phyloP scores from a whole-genome alignment of 2,329 filamentous ascomycete species.

The Shiraia sp. region DNA sequence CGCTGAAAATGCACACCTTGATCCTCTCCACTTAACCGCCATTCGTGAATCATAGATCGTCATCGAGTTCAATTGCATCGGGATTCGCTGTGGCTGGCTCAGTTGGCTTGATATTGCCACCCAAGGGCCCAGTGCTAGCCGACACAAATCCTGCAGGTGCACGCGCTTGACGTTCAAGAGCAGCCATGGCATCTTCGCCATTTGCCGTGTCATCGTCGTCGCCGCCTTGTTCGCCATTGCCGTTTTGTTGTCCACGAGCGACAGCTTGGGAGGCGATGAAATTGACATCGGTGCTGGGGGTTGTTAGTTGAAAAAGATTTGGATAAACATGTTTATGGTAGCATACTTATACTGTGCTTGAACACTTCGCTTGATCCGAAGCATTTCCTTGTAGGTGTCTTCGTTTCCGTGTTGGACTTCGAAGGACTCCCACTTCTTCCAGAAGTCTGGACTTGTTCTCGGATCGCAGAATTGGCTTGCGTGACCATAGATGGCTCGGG shows the following conservation, averaged over 20 bases:
- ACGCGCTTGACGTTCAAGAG: constrained; percentile 82
- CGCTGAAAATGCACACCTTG: constrained; percentile 21
- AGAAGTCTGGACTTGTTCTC: constrained; percentile 84
- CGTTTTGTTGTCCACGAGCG: constrained; percentile 72
- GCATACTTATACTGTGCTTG: constrained; percentile 91
- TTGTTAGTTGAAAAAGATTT: constrained; percentile 37
- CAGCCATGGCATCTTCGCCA: constrained; percentile 81
- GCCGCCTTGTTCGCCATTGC: constrained; percentile 48
- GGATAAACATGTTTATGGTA: neutral
- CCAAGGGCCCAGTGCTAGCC: constrained; percentile 74
- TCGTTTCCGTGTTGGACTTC: constrained; percentile 98
- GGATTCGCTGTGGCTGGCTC: constrained; percentile 66
- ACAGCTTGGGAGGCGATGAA: constrained; percentile 97
- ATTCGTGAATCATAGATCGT: constrained; percentile 42
- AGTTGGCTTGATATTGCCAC: constrained; percentile 56
- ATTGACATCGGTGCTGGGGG: constrained; percentile 81
- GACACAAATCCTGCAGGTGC: constrained; percentile 91
- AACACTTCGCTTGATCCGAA: constrained; percentile 94
- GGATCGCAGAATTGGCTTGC: constrained; percentile 98
- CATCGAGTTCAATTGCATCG: constrained; percentile 82
- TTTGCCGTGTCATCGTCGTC: constrained; percentile 46
- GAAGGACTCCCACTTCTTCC: constrained; percentile 96
- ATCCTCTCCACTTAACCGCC: constrained; percentile 4
- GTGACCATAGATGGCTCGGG: constrained; percentile 93
- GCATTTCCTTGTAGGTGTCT: constrained; percentile 99